A percentile compares a stretch with the other conserved stretches of the same genome.
Conservation (phyloP, 352 stramenopile genomes). For the Plasmopara halstedii region DNA sequence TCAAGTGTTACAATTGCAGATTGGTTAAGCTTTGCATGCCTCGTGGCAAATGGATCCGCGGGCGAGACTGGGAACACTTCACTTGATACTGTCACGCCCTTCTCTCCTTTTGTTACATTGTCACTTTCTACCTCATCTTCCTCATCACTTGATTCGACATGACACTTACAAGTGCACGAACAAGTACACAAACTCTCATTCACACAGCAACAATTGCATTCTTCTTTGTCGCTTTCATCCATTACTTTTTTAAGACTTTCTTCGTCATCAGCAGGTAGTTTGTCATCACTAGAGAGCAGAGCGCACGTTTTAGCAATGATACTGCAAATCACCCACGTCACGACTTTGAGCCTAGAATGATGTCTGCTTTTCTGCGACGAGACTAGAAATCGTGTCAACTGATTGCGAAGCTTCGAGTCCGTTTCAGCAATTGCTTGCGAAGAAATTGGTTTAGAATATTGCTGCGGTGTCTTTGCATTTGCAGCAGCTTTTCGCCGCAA, state of each 20-base stretch:
- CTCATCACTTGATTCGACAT: constrained; percentile 57
- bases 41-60: constrained; percentile 11
- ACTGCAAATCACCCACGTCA: constrained; percentile 81
- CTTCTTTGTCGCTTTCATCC: constrained; percentile 44
- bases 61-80: constrained; percentile 14
- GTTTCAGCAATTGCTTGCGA: constrained; percentile 66
- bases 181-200: constrained; percentile 49
- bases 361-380: constrained; percentile 69
- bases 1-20: constrained; percentile 15
- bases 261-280: constrained; percentile 33
- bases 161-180: constrained; percentile 57
- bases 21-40: constrained; percentile 8
- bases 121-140: constrained; percentile 14
- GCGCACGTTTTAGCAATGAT: constrained; percentile 82
- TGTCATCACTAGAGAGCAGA: constrained; percentile 62
- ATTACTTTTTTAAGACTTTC: constrained; percentile 7
- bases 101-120: background rate
- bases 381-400: constrained; percentile 67
- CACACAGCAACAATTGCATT: constrained; percentile 74
- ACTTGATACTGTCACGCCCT: background rate
- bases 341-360: constrained; percentile 73
- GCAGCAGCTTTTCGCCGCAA: constrained; percentile 46
- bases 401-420: constrained; percentile 69
- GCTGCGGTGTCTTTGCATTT: constrained; percentile 20
- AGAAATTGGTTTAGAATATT: constrained; percentile 37